Evolutionary conservation across 2,329 filamentous ascomycete species (phyloP).

Genomic region (Zymoseptoria tritici): DNA sequence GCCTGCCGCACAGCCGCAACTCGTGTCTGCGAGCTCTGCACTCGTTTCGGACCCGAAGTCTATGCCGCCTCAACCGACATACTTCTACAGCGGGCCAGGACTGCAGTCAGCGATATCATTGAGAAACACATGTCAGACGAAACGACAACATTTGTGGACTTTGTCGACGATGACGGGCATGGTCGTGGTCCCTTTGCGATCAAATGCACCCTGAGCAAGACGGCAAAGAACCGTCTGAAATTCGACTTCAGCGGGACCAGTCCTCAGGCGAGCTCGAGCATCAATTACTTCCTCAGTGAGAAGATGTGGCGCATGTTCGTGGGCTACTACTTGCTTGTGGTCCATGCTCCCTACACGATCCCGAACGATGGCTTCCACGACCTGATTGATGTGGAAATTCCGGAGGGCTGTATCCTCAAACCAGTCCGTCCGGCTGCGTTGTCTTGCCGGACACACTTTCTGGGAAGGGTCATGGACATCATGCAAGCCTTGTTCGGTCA

Average conservation of each 20-base stretch:
- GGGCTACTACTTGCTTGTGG: slow-evolving; percentile 20
- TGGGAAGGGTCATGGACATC: slow-evolving; percentile 22
- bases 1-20: slow-evolving; percentile 22
- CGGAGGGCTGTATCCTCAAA: slow-evolving; percentile 17
- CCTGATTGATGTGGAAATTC: slow-evolving; percentile 20
- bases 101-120: slow-evolving; percentile 20
- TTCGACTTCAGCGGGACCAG: slow-evolving; percentile 22
- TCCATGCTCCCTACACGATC: slow-evolving; percentile 21
- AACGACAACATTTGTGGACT: slow-evolving; percentile 19
- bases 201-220: slow-evolving; percentile 23
- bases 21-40: slow-evolving; percentile 21
- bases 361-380: slow-evolving; percentile 24
- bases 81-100: slow-evolving; percentile 16
- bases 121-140: slow-evolving; percentile 23
- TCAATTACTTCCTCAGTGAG: slow-evolving; percentile 22
- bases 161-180: slow-evolving; percentile 24
- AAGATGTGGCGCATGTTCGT: slow-evolving; percentile 22
- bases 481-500: slow-evolving; percentile 23
- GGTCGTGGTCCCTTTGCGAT: slow-evolving; percentile 21
- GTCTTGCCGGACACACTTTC: slow-evolving; percentile 21
- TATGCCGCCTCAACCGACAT: slow-evolving; percentile 20
- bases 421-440: slow-evolving; percentile 21
- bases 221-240: slow-evolving; percentile 18
- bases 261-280: slow-evolving; percentile 22
- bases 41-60: slow-evolving; percentile 20